Conservation (phyloP, 495 filamentous ascomycete genomes). For the Podospora fimiseda region DNA sequence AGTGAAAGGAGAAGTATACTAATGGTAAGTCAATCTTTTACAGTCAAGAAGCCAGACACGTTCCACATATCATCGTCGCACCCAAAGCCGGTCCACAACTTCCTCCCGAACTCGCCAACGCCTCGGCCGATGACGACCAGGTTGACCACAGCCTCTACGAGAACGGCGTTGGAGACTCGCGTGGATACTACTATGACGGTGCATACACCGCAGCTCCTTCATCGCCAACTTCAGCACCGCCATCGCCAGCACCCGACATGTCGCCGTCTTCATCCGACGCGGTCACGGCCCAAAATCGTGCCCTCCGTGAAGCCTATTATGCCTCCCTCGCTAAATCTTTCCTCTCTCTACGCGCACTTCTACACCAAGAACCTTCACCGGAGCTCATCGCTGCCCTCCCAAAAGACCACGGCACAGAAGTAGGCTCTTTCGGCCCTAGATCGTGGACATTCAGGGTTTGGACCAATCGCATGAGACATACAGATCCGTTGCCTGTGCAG, state of each 20-base stretch:
- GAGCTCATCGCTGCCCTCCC: constrained; percentile 46
- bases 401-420: constrained; percentile 49
- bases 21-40: constrained; percentile 24
- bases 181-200: constrained; percentile 63
- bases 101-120: constrained; percentile 26
- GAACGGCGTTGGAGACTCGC: constrained; percentile 38
- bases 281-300: constrained; percentile 46
- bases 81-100: constrained; percentile 43
- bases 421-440: constrained; percentile 39
- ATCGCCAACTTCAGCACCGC: background rate
- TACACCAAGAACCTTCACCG: constrained; percentile 50
- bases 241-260: constrained; percentile 8
- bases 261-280: constrained; percentile 17
- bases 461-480: constrained; percentile 41
- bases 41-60: constrained; percentile 64
- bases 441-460: constrained; percentile 44
- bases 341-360: constrained; percentile 47
- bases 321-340: constrained; percentile 56
- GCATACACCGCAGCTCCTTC: constrained; percentile 56
- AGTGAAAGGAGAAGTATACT: constrained; percentile 36
- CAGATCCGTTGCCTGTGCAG: constrained; percentile 61
- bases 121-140: constrained; percentile 22
- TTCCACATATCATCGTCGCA: constrained; percentile 61
- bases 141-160: constrained; percentile 38
- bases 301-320: constrained; percentile 52